Evolutionary conservation across 2,329 filamentous ascomycete species (phyloP).

Genomic region (Bisporella sp.): DNA sequence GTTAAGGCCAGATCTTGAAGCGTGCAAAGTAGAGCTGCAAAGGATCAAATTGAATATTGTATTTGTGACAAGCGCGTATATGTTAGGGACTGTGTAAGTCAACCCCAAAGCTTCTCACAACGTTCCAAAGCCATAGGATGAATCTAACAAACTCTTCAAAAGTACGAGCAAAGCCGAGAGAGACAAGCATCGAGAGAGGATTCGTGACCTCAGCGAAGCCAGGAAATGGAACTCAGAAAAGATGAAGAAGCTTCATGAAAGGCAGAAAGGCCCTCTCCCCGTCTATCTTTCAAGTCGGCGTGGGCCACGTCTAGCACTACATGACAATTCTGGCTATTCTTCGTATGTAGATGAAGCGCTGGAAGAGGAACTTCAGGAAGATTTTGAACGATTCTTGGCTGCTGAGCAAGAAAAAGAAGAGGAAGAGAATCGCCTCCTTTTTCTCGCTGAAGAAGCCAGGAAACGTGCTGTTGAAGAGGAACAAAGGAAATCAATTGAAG

Average conservation of each 20-base stretch:
- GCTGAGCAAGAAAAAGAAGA: background rate
- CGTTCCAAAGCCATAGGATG: background rate
- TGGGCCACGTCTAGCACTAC: too few species aligned
- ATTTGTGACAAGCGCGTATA: background rate
- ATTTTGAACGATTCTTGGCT: background rate
- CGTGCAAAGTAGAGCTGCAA: background rate
- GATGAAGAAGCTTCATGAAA: background rate
- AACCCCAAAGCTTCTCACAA: too few species aligned
- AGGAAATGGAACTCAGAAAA: background rate
- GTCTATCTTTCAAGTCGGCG: background rate
- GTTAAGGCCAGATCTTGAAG: background rate
- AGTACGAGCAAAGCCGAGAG: background rate
- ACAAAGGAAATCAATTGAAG: background rate
- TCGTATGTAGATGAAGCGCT: background rate
- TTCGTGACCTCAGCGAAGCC: background rate
- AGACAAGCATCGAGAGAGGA: background rate
- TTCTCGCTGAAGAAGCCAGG: background rate
- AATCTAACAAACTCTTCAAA: background rate
- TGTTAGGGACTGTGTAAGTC: background rate
- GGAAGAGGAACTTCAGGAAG: background rate
- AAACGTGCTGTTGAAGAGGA: background rate
- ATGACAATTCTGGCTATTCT: too few species aligned
- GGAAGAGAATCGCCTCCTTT: background rate
- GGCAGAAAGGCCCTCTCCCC: background rate
- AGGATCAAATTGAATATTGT: background rate